Percentiles rank a stretch among this genome's conserved stretches.
phyloP scores from a whole-genome alignment of 2,329 filamentous ascomycete genomes.

The Epichloe scottii region DNA sequence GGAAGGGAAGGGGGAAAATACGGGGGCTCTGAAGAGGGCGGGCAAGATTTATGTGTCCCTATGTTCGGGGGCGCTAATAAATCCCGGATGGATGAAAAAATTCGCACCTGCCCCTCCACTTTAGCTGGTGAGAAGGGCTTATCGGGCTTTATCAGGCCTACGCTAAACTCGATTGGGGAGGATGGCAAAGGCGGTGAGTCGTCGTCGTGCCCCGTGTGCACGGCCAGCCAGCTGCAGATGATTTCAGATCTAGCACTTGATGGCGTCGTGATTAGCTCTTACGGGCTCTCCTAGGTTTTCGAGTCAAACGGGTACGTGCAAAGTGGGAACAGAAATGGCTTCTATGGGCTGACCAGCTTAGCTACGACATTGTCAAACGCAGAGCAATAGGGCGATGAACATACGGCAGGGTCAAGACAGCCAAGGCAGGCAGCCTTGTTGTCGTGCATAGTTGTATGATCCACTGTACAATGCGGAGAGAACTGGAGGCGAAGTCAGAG shows the following conservation, averaged over 20 bases:
- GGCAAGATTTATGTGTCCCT: slow-evolving; percentile 8
- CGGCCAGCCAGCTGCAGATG: slow-evolving; percentile 4
- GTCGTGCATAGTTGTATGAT: slow-evolving; percentile 34
- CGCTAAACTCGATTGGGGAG: slow-evolving; percentile 9
- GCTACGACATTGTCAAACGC: too few species aligned
- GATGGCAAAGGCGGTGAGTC: slow-evolving; percentile 11
- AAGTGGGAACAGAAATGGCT: too few species aligned
- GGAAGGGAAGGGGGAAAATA: slow-evolving; percentile 3
- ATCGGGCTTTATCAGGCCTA: slow-evolving; percentile 11
- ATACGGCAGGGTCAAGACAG: too few species aligned
- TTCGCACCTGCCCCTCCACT: slow-evolving; percentile 13
- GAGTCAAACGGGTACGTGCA: neutral
- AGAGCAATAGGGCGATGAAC: too few species aligned
- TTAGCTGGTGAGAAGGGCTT: slow-evolving; percentile 9
- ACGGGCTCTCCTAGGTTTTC: slow-evolving; percentile 76
- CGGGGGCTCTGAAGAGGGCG: slow-evolving; percentile 6
- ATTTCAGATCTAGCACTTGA: slow-evolving; percentile 4
- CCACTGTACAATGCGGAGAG: neutral
- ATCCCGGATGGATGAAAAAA: slow-evolving; percentile 8
- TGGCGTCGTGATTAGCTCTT: slow-evolving; percentile 49
- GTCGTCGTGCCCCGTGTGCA: slow-evolving; percentile 1
- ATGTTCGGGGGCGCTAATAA: slow-evolving; percentile 6
- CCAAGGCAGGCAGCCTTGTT: neutral
- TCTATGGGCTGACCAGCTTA: too few species aligned
- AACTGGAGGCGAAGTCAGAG: neutral